These are phyloP conservation scores for Talaromyces ruber DNA, from an alignment of 495 filamentous ascomycete genomes.

Conservation along the genomic window DNA sequence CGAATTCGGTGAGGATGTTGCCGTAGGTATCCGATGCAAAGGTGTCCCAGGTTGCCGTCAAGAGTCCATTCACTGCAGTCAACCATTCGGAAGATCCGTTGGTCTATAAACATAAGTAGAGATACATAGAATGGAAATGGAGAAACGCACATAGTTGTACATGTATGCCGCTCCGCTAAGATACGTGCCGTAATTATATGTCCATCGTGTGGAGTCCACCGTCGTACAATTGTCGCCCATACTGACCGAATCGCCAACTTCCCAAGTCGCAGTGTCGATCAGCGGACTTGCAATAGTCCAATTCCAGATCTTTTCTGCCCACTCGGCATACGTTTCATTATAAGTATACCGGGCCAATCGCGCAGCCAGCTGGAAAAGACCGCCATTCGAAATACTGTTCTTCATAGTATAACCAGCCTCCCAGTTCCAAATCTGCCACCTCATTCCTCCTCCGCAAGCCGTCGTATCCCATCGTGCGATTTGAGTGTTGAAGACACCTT, in stretches of 20 bases:
- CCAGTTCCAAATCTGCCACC: constrained; percentile 39
- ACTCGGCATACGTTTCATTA: constrained; percentile 60
- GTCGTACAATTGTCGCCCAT: constrained; percentile 21
- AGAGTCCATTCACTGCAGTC: constrained; percentile 42
- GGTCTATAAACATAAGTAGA: constrained; percentile 20
- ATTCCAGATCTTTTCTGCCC: constrained; percentile 62
- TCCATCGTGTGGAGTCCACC: constrained; percentile 46
- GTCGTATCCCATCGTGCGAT: constrained; percentile 42
- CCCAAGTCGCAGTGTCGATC: constrained; percentile 44
- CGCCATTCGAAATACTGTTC: constrained; percentile 58
- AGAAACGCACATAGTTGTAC: constrained; percentile 45
- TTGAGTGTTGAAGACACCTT: constrained; percentile 65
- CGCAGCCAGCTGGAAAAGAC: constrained; percentile 62
- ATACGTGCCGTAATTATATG: constrained; percentile 62
- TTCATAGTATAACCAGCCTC: constrained; percentile 46
- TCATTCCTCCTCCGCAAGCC: constrained; percentile 37
- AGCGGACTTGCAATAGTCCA: constrained; percentile 51
- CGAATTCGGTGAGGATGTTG: constrained; percentile 54
- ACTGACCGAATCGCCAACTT: constrained; percentile 49
- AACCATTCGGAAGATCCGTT: constrained; percentile 45
- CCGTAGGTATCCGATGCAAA: constrained; percentile 49
- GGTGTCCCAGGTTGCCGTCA: constrained; percentile 32
- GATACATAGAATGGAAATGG: neutral
- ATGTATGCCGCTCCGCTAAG: constrained; percentile 62
- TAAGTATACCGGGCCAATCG: constrained; percentile 63